Evolutionary conservation across 805 yeast genomes (phyloP).

Genomic region (Trichomonascus vanleenenianus): DNA sequence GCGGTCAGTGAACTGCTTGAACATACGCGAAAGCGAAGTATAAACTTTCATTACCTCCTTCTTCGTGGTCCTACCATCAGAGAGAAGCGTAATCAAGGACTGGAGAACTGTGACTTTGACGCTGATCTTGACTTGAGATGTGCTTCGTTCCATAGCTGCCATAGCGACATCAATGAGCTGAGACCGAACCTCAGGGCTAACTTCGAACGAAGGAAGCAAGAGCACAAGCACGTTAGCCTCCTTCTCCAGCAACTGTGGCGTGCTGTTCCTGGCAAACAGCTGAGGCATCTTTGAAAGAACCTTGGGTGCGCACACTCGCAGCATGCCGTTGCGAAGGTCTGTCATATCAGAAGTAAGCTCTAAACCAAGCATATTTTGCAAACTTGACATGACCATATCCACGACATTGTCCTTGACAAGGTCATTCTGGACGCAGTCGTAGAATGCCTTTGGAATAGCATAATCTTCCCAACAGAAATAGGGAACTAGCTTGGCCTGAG

Average conservation of each 20-base stretch:
- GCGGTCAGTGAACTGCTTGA: constrained; percentile 50
- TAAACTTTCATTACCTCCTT: constrained; percentile 29
- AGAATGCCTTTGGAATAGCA: constrained; percentile 47
- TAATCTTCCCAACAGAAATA: constrained; percentile 51
- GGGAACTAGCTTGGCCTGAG: constrained; percentile 36
- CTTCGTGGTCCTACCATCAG: constrained; percentile 23
- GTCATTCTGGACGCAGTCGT: constrained; percentile 44
- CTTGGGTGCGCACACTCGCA: constrained; percentile 26
- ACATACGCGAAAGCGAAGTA: constrained; percentile 46
- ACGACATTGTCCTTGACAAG: constrained; percentile 64
- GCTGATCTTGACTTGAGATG: constrained; percentile 39
- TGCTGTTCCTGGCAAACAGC: constrained; percentile 13
- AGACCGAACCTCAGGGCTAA: constrained; percentile 45
- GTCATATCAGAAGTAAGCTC: neutral
- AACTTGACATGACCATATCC: constrained; percentile 47
- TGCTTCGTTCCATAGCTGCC: constrained; percentile 51
- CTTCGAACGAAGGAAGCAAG: constrained; percentile 44
- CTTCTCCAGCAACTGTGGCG: constrained; percentile 14
- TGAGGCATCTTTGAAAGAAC: constrained; percentile 16
- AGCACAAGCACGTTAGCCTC: constrained; percentile 19
- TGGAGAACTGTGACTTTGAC: constrained; percentile 52
- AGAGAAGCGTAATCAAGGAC: constrained; percentile 49
- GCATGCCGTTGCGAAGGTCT: constrained; percentile 3
- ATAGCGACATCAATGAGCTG: constrained; percentile 51
- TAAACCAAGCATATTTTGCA: constrained; percentile 15